Evolutionary conservation across 75 land plant species (phyloP).

Genomic region (Cunninghamia lanceolata): DNA sequence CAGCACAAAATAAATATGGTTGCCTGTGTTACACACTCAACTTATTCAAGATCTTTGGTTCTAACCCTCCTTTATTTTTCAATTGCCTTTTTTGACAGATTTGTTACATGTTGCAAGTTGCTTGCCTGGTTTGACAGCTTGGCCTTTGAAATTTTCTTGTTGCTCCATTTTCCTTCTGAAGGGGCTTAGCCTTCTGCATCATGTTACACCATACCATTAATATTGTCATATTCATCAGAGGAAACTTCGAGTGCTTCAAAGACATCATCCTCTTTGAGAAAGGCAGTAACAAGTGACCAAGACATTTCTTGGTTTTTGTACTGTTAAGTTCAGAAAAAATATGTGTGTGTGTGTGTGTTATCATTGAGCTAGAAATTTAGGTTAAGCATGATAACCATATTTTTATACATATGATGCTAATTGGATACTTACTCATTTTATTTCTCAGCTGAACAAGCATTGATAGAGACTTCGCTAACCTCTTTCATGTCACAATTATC

Average conservation of each 20-base stretch:
- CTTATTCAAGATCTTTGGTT: not conserved
- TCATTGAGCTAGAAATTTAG: not conserved
- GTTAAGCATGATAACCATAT: not conserved
- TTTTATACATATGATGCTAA: not conserved
- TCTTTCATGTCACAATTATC: not conserved
- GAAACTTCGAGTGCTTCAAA: not conserved
- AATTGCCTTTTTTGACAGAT: not conserved
- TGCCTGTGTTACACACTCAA: not conserved
- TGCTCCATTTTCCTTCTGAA: not conserved
- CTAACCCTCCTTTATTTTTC: not conserved
- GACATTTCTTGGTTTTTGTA: not conserved
- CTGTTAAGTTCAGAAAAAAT: not conserved
- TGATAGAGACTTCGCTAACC: not conserved
- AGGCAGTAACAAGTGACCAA: not conserved
- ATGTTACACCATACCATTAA: not conserved
- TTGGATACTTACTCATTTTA: constrained; percentile 1
- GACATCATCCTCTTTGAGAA: not conserved
- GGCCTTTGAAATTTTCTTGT: not conserved
- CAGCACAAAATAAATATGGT: constrained; percentile 2
- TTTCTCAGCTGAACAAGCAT: not conserved
- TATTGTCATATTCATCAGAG: not conserved
- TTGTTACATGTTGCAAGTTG: not conserved
- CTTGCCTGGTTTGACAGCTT: not conserved
- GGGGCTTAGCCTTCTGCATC: not conserved
- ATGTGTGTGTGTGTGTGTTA: too few relatives aligned